Percentiles rank a stretch among this genome's conserved stretches.
These are phyloP conservation scores for Cicer arietinum DNA, from an alignment of 306 rosid genomes.

Conservation along the genomic window DNA sequence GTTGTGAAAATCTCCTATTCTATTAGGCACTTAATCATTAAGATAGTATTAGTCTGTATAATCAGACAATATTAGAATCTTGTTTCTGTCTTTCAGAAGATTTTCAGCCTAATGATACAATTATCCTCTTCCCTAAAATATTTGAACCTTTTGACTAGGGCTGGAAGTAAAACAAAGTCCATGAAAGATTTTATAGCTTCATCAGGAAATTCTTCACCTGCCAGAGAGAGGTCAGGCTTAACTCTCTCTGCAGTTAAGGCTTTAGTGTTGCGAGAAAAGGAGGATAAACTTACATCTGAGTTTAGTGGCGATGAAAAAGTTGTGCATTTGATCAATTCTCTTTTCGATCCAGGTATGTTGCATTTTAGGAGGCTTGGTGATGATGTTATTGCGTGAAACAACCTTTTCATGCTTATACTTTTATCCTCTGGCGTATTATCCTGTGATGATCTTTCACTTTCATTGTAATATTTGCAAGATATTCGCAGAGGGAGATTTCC, in stretches of 20 bases:
- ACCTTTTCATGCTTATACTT: conserved; percentile 22
- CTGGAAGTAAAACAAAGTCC: conserved; percentile 78
- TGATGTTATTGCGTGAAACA: conserved; percentile 32
- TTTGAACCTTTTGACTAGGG: conserved; percentile 62
- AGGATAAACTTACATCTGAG: conserved; percentile 66
- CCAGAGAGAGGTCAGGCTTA: conserved; percentile 74
- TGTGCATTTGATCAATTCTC: conserved; percentile 62
- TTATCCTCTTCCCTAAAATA: conserved; percentile 35
- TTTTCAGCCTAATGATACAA: conserved; percentile 29
- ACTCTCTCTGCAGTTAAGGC: conserved; percentile 85
- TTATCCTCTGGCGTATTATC: conserved; percentile 42
- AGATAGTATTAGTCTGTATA: conserved; percentile 5
- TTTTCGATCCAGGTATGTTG: conserved; percentile 87
- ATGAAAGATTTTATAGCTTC: conserved; percentile 74
- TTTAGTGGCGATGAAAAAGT: conserved; percentile 70
- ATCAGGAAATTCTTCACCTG: conserved; percentile 72
- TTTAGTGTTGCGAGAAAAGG: conserved; percentile 85
- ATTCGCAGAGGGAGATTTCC: conserved; percentile 89
- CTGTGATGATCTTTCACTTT: conserved; percentile 74
- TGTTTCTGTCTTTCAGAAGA: conserved; percentile 39
- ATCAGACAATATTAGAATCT: neutral
- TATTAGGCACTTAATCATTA: conserved; percentile 23
- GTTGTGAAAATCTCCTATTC: conserved; percentile 13
- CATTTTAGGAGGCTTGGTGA: conserved; percentile 48
- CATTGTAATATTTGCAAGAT: conserved; percentile 88